A percentile compares a stretch with the other conserved stretches of the same genome.
phyloP scores from a whole-genome alignment of 352 stramenopile genomes.

The Achlya hypogyna region DNA sequence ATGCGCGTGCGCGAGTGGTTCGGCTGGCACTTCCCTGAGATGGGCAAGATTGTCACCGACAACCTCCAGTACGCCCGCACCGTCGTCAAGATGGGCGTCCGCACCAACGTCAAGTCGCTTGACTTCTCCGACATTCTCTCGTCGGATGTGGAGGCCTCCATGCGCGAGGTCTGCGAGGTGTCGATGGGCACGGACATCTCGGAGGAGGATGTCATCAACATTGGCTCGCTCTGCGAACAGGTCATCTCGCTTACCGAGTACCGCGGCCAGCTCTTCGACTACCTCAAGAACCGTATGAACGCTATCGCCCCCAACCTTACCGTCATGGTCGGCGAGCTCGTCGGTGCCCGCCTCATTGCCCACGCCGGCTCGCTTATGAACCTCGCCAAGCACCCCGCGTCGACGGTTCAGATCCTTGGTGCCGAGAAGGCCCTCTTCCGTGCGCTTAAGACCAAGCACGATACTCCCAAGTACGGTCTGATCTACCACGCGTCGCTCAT shows the following conservation, averaged over 20 bases:
- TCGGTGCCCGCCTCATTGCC: slow-evolving; percentile 97
- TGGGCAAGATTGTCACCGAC: slow-evolving; percentile 97
- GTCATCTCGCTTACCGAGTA: slow-evolving; percentile 86
- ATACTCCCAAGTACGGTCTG: slow-evolving; percentile 99
- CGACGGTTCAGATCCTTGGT: slow-evolving; percentile 98
- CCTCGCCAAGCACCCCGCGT: slow-evolving; percentile 98
- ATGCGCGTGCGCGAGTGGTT: slow-evolving; percentile 99
- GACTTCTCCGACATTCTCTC: slow-evolving; percentile 88
- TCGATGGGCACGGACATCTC: slow-evolving; percentile 99
- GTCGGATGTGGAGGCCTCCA: slow-evolving; percentile 88
- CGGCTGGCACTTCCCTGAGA: slow-evolving; percentile 95
- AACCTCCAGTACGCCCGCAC: slow-evolving; percentile 98
- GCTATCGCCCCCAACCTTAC: slow-evolving; percentile 99
- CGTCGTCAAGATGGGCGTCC: slow-evolving; percentile 92
- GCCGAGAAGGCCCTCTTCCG: slow-evolving; percentile 99
- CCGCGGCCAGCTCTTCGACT: slow-evolving; percentile 97
- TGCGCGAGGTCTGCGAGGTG: slow-evolving; percentile 98
- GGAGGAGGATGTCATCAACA: slow-evolving; percentile 97
- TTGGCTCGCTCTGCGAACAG: slow-evolving; percentile 88
- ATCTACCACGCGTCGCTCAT: slow-evolving; percentile 99
- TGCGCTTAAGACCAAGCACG: slow-evolving; percentile 99
- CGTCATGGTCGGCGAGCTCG: slow-evolving; percentile 98
- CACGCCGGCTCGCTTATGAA: slow-evolving; percentile 99
- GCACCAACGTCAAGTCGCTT: slow-evolving; percentile 87
- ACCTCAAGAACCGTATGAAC: slow-evolving; percentile 99